Percentiles rank a stretch among this genome's conserved stretches.
Evolutionary conservation across 257 asterid species (phyloP).

Genomic region (Rhazya stricta): DNA sequence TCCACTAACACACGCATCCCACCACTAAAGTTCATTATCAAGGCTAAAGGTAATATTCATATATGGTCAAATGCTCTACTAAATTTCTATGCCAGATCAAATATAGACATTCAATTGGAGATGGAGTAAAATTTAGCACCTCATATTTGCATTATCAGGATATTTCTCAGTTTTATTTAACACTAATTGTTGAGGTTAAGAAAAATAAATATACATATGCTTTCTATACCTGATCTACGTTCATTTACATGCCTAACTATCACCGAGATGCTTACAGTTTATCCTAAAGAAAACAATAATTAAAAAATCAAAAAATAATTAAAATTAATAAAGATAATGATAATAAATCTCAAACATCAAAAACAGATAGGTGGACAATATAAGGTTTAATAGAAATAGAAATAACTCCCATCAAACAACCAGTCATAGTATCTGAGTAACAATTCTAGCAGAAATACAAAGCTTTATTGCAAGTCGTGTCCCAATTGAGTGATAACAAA

Average conservation of each 20-base stretch:
- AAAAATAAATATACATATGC: neutral
- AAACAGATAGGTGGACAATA: neutral
- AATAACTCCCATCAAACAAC: neutral
- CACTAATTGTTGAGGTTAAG: neutral
- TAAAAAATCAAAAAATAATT: neutral
- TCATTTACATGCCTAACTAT: too few relatives aligned
- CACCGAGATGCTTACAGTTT: neutral
- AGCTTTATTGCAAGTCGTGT: neutral
- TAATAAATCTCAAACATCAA: neutral
- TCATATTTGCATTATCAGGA: neutral
- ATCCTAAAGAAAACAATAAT: neutral
- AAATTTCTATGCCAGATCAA: neutral
- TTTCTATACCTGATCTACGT: neutral
- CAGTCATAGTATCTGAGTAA: neutral
- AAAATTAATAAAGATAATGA: neutral
- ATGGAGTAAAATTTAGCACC: neutral
- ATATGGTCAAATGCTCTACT: neutral
- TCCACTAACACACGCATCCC: neutral
- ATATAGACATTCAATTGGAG: neutral
- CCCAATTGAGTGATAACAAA: neutral
- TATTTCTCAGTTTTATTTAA: neutral
- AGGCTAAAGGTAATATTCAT: neutral
- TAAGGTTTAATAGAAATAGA: neutral
- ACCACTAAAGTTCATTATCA: neutral
- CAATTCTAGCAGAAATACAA: neutral